Conservation (phyloP, 176 grass and related monocot species). For the Avena eriantha region DNA sequence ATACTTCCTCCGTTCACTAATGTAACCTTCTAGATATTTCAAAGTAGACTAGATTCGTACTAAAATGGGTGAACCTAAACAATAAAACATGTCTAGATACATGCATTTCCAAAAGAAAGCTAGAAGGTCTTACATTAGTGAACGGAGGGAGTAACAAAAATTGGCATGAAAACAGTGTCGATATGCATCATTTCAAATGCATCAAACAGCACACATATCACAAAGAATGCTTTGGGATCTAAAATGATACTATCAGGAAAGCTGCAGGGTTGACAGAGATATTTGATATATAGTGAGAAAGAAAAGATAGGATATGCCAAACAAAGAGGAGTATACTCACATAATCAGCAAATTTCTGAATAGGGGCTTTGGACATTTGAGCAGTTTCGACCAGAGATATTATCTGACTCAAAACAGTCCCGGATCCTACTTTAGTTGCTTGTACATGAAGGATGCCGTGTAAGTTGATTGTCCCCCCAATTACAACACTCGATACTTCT, state of each 20-base stretch:
- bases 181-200: neutral
- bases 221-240: neutral
- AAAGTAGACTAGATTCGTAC: too few species aligned
- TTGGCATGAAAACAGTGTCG: conserved; percentile 2
- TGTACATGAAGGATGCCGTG: conserved; percentile 87
- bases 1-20: neutral
- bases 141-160: neutral
- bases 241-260: conserved; percentile 2
- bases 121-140: too few species aligned
- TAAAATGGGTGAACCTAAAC: too few species aligned
- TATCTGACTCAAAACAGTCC: conserved; percentile 94
- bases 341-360: conserved; percentile 99
- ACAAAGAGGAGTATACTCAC: conserved; percentile 47
- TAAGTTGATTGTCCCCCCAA: conserved; percentile 98
- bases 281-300: neutral
- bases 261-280: neutral
- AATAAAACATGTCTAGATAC: too few species aligned
- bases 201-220: neutral
- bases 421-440: conserved; percentile 93
- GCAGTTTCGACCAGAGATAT: conserved; percentile 98
- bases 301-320: neutral
- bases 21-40: too few species aligned
- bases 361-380: conserved; percentile 98
- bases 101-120: too few species aligned
- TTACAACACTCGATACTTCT: conserved; percentile 75